phyloP scores from a whole-genome alignment of 805 yeast species.

The Crinitomyces ghanaensis region DNA sequence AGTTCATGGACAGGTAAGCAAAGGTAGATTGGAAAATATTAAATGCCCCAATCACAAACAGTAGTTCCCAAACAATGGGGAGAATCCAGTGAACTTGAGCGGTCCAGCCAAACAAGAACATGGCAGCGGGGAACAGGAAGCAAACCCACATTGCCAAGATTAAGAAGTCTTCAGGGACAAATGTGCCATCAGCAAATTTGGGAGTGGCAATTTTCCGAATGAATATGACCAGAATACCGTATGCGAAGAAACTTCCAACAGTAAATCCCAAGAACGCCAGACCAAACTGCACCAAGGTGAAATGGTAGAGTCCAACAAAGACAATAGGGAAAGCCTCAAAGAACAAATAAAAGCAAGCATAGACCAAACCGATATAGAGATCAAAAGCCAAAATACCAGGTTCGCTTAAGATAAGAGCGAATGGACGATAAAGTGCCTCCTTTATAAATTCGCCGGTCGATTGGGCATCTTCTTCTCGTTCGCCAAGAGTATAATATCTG shows the following conservation, averaged over 20 bases:
- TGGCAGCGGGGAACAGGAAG: constrained; percentile 31
- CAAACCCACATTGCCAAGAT: constrained; percentile 11
- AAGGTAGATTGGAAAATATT: constrained; percentile 39
- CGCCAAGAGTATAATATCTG: constrained; percentile 46
- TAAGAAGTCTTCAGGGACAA: constrained; percentile 11
- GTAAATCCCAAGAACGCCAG: constrained; percentile 36
- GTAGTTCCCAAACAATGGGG: constrained; percentile 34
- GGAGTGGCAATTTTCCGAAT: constrained; percentile 7
- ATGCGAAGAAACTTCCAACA: constrained; percentile 37
- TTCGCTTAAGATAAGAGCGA: constrained; percentile 36
- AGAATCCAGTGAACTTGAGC: constrained; percentile 39
- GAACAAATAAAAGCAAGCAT: constrained; percentile 43
- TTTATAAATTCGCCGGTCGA: constrained; percentile 7
- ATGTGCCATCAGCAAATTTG: constrained; percentile 5
- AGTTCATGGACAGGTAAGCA: constrained; percentile 37
- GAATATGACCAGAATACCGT: constrained; percentile 6
- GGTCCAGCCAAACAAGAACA: constrained; percentile 45
- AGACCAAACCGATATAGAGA: constrained; percentile 39
- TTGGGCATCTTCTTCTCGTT: constrained; percentile 24
- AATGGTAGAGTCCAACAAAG: constrained; percentile 34
- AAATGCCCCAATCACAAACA: constrained; percentile 32
- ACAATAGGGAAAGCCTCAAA: constrained; percentile 55
- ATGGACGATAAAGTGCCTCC: constrained; percentile 27
- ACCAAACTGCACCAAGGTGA: constrained; percentile 39
- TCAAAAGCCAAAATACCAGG: constrained; percentile 46